Conservation (phyloP, 2,329 filamentous ascomycete genomes). For the Phialophora expanda region DNA sequence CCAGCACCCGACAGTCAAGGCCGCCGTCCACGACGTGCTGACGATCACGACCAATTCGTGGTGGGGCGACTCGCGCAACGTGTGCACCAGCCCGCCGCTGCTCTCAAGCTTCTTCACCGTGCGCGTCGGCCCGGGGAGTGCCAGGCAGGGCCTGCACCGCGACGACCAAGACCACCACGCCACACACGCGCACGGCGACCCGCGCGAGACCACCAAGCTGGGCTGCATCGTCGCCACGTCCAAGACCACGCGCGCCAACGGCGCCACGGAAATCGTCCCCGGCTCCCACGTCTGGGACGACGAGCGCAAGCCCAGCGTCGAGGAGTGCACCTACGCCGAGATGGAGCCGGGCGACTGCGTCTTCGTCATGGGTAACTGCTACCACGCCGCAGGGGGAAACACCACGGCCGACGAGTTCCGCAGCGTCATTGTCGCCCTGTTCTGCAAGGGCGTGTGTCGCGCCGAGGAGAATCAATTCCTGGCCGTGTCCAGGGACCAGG, state of each 20-base stretch:
- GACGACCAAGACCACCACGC: slow-evolving; percentile 20
- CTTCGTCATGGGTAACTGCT: slow-evolving; percentile 9
- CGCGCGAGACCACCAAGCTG: slow-evolving; percentile 18
- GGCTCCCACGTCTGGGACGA: slow-evolving; percentile 3
- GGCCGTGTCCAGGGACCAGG: slow-evolving; percentile 10
- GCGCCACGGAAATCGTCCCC: slow-evolving; percentile 6
- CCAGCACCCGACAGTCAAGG: slow-evolving; percentile 9
- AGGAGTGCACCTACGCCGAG: not conserved
- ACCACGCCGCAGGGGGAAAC: slow-evolving; percentile 9
- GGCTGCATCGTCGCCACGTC: slow-evolving; percentile 11
- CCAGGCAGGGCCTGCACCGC: slow-evolving; percentile 13
- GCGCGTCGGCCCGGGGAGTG: slow-evolving; percentile 14
- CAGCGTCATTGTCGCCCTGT: slow-evolving; percentile 4
- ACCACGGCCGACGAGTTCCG: slow-evolving; percentile 11
- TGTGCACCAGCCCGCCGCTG: slow-evolving; percentile 5
- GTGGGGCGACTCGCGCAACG: slow-evolving; percentile 14
- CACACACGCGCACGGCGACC: slow-evolving; percentile 13
- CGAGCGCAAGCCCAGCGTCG: not conserved
- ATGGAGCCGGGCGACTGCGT: slow-evolving; percentile 9
- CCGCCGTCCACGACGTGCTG: slow-evolving; percentile 5
- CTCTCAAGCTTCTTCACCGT: slow-evolving; percentile 21
- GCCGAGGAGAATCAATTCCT: slow-evolving; percentile 17
- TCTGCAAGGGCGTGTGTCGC: slow-evolving; percentile 12
- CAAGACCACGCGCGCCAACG: not conserved
- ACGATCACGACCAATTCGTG: slow-evolving; percentile 5